A percentile compares a stretch with the other conserved stretches of the same genome.
phyloP scores from a whole-genome alignment of 2,329 filamentous ascomycete genomes.

The Immersiporthe knoxdaviesiana region DNA sequence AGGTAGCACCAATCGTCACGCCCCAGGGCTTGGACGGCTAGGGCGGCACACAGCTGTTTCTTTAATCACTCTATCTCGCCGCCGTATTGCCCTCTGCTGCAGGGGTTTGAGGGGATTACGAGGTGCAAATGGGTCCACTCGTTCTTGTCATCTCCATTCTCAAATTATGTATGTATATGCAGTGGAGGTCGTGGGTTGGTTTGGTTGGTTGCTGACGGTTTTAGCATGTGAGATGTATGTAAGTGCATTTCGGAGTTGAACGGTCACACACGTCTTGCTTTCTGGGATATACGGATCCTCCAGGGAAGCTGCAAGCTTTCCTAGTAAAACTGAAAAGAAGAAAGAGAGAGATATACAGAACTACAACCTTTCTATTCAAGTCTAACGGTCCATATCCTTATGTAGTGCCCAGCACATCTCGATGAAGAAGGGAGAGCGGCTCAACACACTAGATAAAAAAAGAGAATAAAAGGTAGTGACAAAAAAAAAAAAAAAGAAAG shows the following conservation, averaged over 20 bases:
- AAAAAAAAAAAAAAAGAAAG: not conserved
- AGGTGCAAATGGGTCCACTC: not conserved
- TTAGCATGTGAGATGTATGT: no score
- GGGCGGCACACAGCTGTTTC: constrained; percentile 4
- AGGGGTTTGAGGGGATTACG: not conserved
- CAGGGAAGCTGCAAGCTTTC: no score
- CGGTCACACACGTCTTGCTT: no score
- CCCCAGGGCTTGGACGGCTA: not conserved
- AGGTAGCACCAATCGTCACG: not conserved
- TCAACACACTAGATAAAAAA: not conserved
- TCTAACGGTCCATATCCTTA: constrained; percentile 5
- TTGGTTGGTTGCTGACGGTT: not conserved
- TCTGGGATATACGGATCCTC: no score
- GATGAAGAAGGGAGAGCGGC: not conserved
- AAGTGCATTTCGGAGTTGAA: no score
- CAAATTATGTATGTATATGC: not conserved
- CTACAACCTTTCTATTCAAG: constrained; percentile 6
- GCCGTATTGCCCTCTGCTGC: not conserved
- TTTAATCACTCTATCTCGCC: not conserved
- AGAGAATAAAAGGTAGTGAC: not conserved
- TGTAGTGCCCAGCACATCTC: constrained; percentile 5
- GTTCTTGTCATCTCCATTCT: not conserved
- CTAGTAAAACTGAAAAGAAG: not conserved
- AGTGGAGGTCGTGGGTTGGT: not conserved
- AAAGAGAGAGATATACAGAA: not conserved